These are phyloP conservation scores for Eruca vesicaria DNA, from an alignment of 441 rosid species.

Conservation along the genomic window DNA sequence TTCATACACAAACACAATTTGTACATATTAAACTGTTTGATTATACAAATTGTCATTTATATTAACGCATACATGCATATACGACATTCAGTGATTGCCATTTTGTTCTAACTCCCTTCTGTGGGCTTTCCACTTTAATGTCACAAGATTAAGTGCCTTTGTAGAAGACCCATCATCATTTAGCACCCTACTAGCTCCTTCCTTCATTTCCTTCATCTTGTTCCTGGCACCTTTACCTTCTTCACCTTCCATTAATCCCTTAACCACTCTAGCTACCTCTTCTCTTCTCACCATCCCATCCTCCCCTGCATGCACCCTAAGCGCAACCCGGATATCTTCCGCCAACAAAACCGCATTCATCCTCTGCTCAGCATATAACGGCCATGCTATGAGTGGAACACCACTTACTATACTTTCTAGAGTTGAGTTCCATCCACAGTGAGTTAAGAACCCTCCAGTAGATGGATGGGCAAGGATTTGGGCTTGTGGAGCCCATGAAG, in stretches of 20 bases:
- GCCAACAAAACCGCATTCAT: slow-evolving; percentile 37
- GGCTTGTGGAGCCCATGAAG: slow-evolving; percentile 42
- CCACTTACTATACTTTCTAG: slow-evolving; percentile 41
- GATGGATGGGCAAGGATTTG: slow-evolving; percentile 39
- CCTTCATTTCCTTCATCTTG: slow-evolving; percentile 29
- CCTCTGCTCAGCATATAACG: slow-evolving; percentile 40
- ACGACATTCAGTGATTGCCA: slow-evolving; percentile 20
- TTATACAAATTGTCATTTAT: background rate
- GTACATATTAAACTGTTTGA: background rate
- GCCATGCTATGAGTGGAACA: slow-evolving; percentile 43
- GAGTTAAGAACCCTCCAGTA: slow-evolving; percentile 41
- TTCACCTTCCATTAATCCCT: slow-evolving; percentile 41
- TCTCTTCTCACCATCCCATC: slow-evolving; percentile 33
- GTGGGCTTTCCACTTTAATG: slow-evolving; percentile 30
- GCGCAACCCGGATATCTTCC: slow-evolving; percentile 30
- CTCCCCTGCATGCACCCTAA: slow-evolving; percentile 23
- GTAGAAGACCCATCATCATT: slow-evolving; percentile 37
- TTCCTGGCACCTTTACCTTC: slow-evolving; percentile 33
- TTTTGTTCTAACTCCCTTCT: slow-evolving; percentile 10
- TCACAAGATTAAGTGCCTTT: slow-evolving; percentile 31
- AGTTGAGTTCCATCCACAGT: slow-evolving; percentile 48
- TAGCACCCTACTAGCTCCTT: slow-evolving; percentile 32
- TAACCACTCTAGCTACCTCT: slow-evolving; percentile 36
- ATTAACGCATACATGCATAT: background rate
- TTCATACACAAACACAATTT: slow-evolving; percentile 4